Conservation (phyloP, 2,329 filamentous ascomycete genomes). For the Furcasterigmium sp. region DNA sequence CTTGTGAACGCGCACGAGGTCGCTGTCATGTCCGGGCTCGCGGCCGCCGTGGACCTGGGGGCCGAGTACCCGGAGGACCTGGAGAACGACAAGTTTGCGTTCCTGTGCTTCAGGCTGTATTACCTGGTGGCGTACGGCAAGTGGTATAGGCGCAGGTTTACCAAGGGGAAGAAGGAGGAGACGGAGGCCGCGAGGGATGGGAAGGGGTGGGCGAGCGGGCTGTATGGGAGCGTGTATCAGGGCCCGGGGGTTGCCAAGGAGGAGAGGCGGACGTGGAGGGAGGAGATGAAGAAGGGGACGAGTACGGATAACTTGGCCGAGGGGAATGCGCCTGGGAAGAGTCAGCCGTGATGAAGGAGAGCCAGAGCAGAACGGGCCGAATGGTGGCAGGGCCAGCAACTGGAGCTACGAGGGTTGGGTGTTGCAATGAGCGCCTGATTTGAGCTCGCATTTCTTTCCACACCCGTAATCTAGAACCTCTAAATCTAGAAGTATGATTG, state of each 20-base stretch:
- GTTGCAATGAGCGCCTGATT: too few relatives aligned
- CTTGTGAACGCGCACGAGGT: constrained; percentile 64
- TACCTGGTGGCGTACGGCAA: constrained; percentile 56
- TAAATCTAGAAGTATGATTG: too few relatives aligned
- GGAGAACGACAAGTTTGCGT: constrained; percentile 56
- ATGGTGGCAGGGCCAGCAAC: too few relatives aligned
- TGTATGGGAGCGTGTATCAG: constrained; percentile 54
- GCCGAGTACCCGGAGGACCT: constrained; percentile 59
- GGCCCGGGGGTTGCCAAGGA: constrained; percentile 49
- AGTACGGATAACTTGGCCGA: constrained; percentile 29
- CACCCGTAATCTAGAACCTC: too few relatives aligned
- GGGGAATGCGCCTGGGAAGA: constrained; percentile 22
- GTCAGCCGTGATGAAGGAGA: constrained; percentile 25
- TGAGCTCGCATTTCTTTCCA: too few relatives aligned
- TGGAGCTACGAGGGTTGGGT: too few relatives aligned
- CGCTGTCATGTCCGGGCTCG: constrained; percentile 62
- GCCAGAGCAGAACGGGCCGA: too few relatives aligned
- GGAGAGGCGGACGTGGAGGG: constrained; percentile 47
- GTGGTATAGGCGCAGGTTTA: constrained; percentile 46
- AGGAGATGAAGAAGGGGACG: constrained; percentile 27
- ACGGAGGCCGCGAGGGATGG: constrained; percentile 24
- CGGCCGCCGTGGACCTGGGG: constrained; percentile 62
- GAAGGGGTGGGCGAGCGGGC: constrained; percentile 44
- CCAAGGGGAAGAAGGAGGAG: constrained; percentile 12
- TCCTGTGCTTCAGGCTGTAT: constrained; percentile 56